Evolutionary conservation across 2,329 filamentous ascomycete species (phyloP).

Genomic region (Colletotrichum falcatum): DNA sequence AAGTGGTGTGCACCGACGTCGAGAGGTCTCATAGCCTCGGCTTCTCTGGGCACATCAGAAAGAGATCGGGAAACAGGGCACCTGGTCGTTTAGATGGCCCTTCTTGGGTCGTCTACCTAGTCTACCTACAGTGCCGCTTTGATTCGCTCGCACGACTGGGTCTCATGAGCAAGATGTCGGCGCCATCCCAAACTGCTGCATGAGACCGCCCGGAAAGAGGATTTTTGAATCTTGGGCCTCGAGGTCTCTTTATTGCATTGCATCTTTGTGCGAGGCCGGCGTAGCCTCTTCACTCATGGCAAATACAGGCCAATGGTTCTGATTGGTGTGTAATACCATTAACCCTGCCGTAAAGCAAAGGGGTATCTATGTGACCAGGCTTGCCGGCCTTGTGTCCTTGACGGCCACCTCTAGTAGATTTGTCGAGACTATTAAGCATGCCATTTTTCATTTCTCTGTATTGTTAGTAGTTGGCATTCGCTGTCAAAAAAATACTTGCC

Average conservation of each 20-base stretch:
- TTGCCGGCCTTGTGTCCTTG: neutral
- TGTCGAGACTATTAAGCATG: neutral
- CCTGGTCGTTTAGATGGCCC: no score
- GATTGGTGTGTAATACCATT: neutral
- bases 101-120: no score
- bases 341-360: neutral
- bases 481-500: neutral
- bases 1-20: neutral
- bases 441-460: neutral
- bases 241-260: neutral
- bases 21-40: neutral
- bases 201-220: neutral
- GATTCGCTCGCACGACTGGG: neutral
- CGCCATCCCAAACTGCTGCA: neutral
- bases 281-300: neutral
- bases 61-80: neutral
- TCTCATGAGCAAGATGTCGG: neutral
- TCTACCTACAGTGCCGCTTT: neutral
- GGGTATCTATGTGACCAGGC: neutral
- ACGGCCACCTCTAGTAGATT: neutral
- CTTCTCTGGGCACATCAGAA: neutral
- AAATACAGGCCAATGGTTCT: rapidly evolving
- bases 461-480: neutral
- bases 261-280: neutral
- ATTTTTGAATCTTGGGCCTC: neutral